Evolutionary conservation across 129 eudicot species (phyloP).

Genomic region (Centrapalus pauciflorus): DNA sequence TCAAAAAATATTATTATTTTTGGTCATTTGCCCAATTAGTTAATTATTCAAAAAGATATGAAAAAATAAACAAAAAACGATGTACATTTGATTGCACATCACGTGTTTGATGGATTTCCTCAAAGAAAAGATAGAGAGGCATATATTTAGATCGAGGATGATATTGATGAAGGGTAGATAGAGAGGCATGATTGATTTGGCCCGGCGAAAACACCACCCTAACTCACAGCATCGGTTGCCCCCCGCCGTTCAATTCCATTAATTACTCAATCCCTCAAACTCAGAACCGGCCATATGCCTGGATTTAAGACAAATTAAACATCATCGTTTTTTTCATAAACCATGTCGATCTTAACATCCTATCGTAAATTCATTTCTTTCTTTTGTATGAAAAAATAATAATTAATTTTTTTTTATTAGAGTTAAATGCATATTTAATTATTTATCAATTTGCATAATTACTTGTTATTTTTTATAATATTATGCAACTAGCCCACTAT

Average conservation of each 20-base stretch:
- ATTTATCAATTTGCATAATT: too few relatives aligned
- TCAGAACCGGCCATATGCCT: too few relatives aligned
- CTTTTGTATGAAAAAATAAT: too few relatives aligned
- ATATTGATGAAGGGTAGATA: constrained; percentile 31
- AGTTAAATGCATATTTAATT: too few relatives aligned
- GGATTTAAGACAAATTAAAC: constrained; percentile 16
- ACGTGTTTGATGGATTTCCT: constrained; percentile 28
- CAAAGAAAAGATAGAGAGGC: constrained; percentile 20
- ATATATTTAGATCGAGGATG: constrained; percentile 19
- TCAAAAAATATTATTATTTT: too few relatives aligned
- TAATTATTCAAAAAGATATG: background rate
- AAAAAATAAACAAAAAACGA: background rate
- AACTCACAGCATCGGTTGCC: constrained; percentile 16
- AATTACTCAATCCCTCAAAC: constrained; percentile 15
- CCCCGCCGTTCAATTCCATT: background rate
- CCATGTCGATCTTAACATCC: too few relatives aligned
- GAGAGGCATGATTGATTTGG: constrained; percentile 33
- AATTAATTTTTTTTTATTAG: too few relatives aligned
- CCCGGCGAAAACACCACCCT: constrained; percentile 26
- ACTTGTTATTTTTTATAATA: too few relatives aligned
- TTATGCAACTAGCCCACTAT: too few relatives aligned
- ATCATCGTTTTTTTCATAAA: too few relatives aligned
- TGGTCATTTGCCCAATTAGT: too few relatives aligned
- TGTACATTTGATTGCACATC: constrained; percentile 14
- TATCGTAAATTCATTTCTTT: too few relatives aligned